Percentiles rank a stretch among this genome's conserved stretches.
Conservation (phyloP, 225 moss, liverwort and hornwort species). For the Takakia lepidozioides region DNA sequence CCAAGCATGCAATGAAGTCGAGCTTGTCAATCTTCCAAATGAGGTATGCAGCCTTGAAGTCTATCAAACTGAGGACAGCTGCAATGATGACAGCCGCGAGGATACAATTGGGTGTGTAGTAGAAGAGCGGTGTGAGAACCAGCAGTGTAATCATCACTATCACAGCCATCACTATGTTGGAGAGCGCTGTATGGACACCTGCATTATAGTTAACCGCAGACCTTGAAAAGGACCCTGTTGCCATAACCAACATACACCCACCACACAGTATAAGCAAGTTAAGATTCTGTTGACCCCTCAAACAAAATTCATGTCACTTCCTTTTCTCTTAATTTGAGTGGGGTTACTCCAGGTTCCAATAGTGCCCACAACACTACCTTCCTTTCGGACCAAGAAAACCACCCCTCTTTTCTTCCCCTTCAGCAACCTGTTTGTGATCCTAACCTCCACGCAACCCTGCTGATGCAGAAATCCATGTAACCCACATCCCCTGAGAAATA, state of each 20-base stretch:
- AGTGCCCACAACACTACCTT: too few species aligned
- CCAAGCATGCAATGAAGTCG: slow-evolving; percentile 53
- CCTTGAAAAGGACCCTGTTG: slow-evolving; percentile 71
- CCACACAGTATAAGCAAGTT: too few species aligned
- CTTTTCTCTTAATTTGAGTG: too few species aligned
- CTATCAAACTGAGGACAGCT: slow-evolving; percentile 48
- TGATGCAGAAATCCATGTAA: too few species aligned
- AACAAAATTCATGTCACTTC: too few species aligned
- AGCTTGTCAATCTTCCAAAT: slow-evolving; percentile 70
- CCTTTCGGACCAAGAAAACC: too few species aligned
- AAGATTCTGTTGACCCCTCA: too few species aligned
- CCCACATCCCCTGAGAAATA: too few species aligned
- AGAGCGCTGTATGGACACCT: slow-evolving; percentile 39
- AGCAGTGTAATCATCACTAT: slow-evolving; percentile 38
- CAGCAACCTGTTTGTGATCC: too few species aligned
- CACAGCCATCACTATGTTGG: slow-evolving; percentile 57
- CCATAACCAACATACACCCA: not conserved
- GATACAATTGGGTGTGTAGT: slow-evolving; percentile 64
- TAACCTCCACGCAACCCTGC: too few species aligned
- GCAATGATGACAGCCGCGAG: slow-evolving; percentile 54
- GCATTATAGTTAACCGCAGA: slow-evolving; percentile 59
- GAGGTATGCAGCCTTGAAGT: slow-evolving; percentile 28
- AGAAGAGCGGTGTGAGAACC: slow-evolving; percentile 50
- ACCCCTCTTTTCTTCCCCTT: too few species aligned
- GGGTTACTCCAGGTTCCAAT: too few species aligned